Evolutionary conservation across 495 filamentous ascomycete genomes (phyloP).

Genomic region (Neurospora sp.): DNA sequence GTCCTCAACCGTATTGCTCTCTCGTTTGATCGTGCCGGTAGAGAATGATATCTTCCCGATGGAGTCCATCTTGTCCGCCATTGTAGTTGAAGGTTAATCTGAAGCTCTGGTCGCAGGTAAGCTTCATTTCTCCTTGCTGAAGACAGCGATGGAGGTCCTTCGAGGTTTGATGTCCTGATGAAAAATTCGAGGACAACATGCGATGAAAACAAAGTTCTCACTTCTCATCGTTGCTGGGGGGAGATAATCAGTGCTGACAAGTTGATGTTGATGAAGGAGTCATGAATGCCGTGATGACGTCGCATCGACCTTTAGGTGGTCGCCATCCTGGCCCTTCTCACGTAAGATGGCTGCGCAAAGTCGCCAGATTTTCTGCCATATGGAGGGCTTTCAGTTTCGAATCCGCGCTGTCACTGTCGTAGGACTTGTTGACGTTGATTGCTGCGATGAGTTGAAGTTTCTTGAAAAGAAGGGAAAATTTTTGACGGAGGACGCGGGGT

Average conservation of each 20-base stretch:
- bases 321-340: too few relatives aligned
- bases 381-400: not conserved
- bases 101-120: not conserved
- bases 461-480: not conserved
- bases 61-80: too few relatives aligned
- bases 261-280: not conserved
- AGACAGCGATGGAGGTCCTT: not conserved
- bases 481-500: not conserved
- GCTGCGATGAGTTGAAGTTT: not conserved
- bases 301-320: too few relatives aligned
- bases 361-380: too few relatives aligned
- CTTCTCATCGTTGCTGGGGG: too few relatives aligned
- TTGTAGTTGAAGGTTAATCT: too few relatives aligned
- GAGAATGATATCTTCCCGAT: too few relatives aligned
- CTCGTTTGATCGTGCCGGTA: too few relatives aligned
- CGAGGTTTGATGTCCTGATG: too few relatives aligned
- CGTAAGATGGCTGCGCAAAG: too few relatives aligned
- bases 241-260: not conserved
- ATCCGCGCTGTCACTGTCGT: not conserved
- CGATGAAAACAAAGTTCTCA: not conserved
- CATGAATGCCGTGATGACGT: not conserved
- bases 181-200: too few relatives aligned
- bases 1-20: too few relatives aligned
- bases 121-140: not conserved
- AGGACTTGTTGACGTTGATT: not conserved